Conservation (phyloP, 768 basidiomycete species). For the Psilocybe sp. region DNA sequence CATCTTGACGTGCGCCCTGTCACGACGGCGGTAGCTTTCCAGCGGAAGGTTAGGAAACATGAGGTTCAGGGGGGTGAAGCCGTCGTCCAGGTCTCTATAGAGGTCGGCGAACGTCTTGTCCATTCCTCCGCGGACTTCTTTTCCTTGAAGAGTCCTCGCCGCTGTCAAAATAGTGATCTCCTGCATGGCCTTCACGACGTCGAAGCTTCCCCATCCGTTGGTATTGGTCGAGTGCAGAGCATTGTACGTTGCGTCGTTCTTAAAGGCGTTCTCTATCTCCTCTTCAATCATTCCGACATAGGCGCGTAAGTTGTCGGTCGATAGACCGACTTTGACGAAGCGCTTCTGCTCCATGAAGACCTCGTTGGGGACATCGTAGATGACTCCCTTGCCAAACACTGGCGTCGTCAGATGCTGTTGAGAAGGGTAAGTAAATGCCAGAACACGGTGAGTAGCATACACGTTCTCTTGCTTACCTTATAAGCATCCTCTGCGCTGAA, state of each 20-base stretch:
- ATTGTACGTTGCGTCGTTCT: constrained; percentile 59
- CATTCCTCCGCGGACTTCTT: constrained; percentile 76
- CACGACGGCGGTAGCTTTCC: constrained; percentile 85
- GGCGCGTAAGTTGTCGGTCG: constrained; percentile 83
- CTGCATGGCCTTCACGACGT: constrained; percentile 67
- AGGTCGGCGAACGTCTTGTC: constrained; percentile 83
- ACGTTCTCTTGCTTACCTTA: constrained; percentile 47
- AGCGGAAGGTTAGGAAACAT: constrained; percentile 92
- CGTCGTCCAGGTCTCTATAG: constrained; percentile 89
- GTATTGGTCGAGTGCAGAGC: constrained; percentile 61
- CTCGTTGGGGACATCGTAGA: constrained; percentile 96
- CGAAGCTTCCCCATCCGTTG: constrained; percentile 78
- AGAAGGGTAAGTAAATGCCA: background rate
- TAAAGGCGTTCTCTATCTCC: constrained; percentile 71
- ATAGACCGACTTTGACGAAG: constrained; percentile 95
- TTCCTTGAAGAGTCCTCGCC: constrained; percentile 88
- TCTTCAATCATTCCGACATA: constrained; percentile 82
- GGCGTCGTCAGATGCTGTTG: constrained; percentile 85
- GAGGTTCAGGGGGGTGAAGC: constrained; percentile 95
- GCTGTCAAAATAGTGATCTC: constrained; percentile 97
- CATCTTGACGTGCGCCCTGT: constrained; percentile 90
- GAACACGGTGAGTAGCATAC: background rate
- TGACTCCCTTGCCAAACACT: constrained; percentile 95
- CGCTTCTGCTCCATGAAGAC: constrained; percentile 99
- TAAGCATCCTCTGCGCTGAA: constrained; percentile 98